Conservation (phyloP, 306 rosid genomes). For the Acacia crassicarpa region DNA sequence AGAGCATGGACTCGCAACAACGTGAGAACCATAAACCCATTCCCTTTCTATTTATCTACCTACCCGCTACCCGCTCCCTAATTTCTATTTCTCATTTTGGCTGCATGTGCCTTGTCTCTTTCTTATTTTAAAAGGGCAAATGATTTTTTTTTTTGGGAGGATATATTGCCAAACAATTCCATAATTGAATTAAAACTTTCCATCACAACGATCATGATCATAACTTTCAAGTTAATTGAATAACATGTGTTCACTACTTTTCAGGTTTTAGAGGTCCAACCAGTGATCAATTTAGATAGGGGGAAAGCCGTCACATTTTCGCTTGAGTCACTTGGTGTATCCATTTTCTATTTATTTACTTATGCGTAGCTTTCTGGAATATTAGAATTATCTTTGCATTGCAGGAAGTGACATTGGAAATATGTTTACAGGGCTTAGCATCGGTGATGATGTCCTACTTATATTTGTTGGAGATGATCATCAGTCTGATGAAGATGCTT, state of each 20-base stretch:
- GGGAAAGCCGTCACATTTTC: conserved; percentile 87
- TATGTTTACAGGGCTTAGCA: conserved; percentile 54
- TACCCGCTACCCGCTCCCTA: too few species aligned
- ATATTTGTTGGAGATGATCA: conserved; percentile 94
- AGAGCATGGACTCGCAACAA: too few species aligned
- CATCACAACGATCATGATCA: too few species aligned
- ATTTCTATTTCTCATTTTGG: too few species aligned
- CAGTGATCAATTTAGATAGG: conserved; percentile 87
- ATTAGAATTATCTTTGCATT: conserved; percentile 11
- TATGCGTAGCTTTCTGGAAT: neutral
- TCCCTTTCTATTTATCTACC: too few species aligned
- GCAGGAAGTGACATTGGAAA: conserved; percentile 33
- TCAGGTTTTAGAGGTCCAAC: conserved; percentile 95
- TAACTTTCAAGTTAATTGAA: too few species aligned
- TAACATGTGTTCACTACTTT: neutral
- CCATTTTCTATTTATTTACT: conserved; percentile 11
- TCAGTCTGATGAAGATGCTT: conserved; percentile 93
- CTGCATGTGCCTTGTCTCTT: too few species aligned
- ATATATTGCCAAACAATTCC: too few species aligned
- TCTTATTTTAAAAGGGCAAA: too few species aligned
- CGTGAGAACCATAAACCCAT: too few species aligned
- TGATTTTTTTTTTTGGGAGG: too few species aligned
- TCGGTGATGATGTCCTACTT: conserved; percentile 85
- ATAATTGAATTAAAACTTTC: too few species aligned
- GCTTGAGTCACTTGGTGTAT: conserved; percentile 90